phyloP scores from a whole-genome alignment of 73 alveolate genomes.

The Tetrahymena malaccensis region DNA sequence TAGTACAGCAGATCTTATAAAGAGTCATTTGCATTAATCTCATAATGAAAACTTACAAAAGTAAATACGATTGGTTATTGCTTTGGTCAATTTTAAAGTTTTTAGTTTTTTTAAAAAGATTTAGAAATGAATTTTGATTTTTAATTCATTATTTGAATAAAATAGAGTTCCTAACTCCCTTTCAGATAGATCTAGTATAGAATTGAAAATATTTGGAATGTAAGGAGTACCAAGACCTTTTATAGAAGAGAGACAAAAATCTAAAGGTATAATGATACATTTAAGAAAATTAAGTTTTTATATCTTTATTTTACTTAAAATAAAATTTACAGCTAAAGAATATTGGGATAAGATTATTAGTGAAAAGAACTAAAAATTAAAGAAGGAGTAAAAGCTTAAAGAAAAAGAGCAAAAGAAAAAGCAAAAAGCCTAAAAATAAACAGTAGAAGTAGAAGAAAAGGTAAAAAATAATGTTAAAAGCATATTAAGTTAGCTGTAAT shows the following conservation, averaged over 20 bases:
- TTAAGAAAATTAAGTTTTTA: background rate
- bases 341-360: constrained; percentile 42
- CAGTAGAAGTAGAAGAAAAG: background rate
- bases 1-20: constrained; percentile 92
- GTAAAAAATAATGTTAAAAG: background rate
- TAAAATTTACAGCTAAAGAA: constrained; percentile 23
- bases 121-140: background rate
- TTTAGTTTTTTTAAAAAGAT: background rate
- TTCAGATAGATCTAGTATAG: constrained; percentile 95
- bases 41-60: constrained; percentile 24
- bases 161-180: constrained; percentile 96
- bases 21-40: constrained; percentile 61
- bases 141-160: too few species aligned
- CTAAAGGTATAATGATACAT: constrained; percentile 19
- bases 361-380: constrained; percentile 13
- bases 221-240: constrained; percentile 97
- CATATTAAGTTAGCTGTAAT: background rate
- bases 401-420: constrained; percentile 16
- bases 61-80: background rate
- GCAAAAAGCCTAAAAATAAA: background rate
- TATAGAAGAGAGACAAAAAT: constrained; percentile 71
- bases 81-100: background rate
- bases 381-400: constrained; percentile 23
- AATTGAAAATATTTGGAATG: constrained; percentile 97
- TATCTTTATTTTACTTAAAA: background rate